These are phyloP conservation scores for Trapa bicornis DNA, from an alignment of 345 rosid genomes.

Conservation along the genomic window DNA sequence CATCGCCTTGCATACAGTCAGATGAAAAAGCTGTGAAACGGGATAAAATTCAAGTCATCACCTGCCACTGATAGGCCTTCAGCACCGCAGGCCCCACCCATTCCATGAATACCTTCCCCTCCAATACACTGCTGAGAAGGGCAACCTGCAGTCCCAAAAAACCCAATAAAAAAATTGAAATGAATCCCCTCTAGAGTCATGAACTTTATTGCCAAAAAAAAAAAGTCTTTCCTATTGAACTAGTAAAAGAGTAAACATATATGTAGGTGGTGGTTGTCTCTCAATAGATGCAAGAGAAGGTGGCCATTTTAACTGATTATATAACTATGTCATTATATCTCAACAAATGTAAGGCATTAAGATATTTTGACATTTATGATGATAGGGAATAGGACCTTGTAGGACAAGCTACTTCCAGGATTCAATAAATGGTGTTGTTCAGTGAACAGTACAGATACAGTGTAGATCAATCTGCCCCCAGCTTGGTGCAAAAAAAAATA, in stretches of 20 bases:
- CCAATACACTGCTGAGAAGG: constrained; percentile 43
- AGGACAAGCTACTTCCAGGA: not conserved
- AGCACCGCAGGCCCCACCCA: constrained; percentile 67
- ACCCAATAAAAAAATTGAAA: too few species aligned
- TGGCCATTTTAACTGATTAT: too few species aligned
- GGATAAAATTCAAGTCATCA: constrained; percentile 16
- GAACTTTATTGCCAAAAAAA: too few species aligned
- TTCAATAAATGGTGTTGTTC: not conserved
- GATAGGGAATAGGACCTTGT: not conserved
- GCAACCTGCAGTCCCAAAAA: constrained; percentile 29
- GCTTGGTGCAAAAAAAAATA: too few species aligned
- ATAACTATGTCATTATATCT: too few species aligned
- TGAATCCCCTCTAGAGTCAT: too few species aligned
- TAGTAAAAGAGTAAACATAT: too few species aligned
- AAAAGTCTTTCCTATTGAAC: too few species aligned
- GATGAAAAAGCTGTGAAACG: not conserved
- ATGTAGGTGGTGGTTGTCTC: too few species aligned
- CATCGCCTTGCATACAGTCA: too few species aligned
- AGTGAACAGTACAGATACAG: not conserved
- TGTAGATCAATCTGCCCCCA: not conserved
- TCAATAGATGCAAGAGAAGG: too few species aligned
- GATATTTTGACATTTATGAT: not conserved
- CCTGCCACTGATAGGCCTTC: constrained; percentile 92
- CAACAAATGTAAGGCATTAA: not conserved
- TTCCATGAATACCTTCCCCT: constrained; percentile 65